phyloP scores from a whole-genome alignment of 352 stramenopile genomes.

The Globisporangium yorkense region DNA sequence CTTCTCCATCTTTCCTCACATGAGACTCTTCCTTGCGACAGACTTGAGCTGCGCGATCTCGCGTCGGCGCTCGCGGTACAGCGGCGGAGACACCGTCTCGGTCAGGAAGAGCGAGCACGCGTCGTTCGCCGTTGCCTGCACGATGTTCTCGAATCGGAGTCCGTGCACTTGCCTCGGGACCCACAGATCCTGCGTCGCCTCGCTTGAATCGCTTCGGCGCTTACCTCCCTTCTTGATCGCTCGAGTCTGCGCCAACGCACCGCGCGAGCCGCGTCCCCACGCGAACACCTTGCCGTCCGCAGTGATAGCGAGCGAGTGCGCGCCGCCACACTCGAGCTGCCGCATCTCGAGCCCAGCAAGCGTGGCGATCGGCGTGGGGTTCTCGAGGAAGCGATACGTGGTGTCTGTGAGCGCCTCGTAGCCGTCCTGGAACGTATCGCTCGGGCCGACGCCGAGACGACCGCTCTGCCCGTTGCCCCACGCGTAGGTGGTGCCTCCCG shows the following conservation, averaged over 20 bases:
- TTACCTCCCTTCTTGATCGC: background rate
- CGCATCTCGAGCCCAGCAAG: slow-evolving; percentile 45
- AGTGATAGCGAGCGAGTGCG: slow-evolving; percentile 55
- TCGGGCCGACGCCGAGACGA: slow-evolving; percentile 37
- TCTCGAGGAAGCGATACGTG: slow-evolving; percentile 45
- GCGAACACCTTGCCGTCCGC: slow-evolving; percentile 41
- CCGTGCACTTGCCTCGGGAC: slow-evolving; percentile 32
- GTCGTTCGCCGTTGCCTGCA: slow-evolving; percentile 47
- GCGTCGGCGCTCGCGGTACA: slow-evolving; percentile 40
- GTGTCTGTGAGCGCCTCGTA: slow-evolving; percentile 71
- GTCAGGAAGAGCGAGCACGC: slow-evolving; percentile 47
- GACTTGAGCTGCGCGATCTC: slow-evolving; percentile 43
- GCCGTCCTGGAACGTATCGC: slow-evolving; percentile 38
- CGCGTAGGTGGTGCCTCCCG: slow-evolving; percentile 50
- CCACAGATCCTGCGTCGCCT: slow-evolving; percentile 25
- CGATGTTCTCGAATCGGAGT: slow-evolving; percentile 45
- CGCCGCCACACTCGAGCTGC: slow-evolving; percentile 39
- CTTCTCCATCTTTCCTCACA: background rate
- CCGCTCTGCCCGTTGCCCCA: slow-evolving; percentile 62
- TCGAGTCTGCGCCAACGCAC: slow-evolving; percentile 33
- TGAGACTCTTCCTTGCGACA: slow-evolving; percentile 15
- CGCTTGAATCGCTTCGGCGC: slow-evolving; percentile 2
- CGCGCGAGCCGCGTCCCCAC: slow-evolving; percentile 45
- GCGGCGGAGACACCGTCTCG: slow-evolving; percentile 26
- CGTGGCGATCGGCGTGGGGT: slow-evolving; percentile 28